Conservation (phyloP, 345 rosid species). For the Psidium friedrichsthalianum region DNA sequence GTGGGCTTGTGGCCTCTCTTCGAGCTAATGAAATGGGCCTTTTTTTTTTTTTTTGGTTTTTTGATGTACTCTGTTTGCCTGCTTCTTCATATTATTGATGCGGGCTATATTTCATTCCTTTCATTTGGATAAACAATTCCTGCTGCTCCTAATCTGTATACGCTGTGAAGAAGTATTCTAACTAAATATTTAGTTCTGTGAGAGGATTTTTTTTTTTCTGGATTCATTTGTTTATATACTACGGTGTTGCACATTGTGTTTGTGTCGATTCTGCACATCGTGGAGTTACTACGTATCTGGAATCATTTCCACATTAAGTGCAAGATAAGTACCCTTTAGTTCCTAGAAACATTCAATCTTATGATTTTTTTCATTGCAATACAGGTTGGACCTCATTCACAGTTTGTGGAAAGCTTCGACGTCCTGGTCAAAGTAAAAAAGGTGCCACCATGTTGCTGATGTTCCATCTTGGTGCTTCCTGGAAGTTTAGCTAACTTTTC, state of each 20-base stretch:
- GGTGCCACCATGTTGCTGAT: conserved; percentile 22
- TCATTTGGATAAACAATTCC: background rate
- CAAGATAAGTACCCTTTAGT: background rate
- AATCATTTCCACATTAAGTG: background rate
- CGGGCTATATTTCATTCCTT: background rate
- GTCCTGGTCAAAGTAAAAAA: conserved; percentile 77
- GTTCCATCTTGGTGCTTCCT: background rate
- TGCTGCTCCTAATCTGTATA: background rate
- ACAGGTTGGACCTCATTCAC: conserved; percentile 98
- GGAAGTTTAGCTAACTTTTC: background rate
- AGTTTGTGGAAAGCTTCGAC: conserved; percentile 92
- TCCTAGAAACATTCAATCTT: background rate
- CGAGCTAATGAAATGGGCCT: background rate
- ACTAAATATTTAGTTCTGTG: background rate
- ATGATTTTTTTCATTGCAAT: background rate
- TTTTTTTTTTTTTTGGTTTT: too few relatives aligned
- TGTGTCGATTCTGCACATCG: background rate
- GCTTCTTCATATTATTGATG: background rate
- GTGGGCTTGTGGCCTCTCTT: background rate
- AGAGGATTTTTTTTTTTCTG: background rate
- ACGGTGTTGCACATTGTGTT: background rate
- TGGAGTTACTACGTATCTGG: background rate
- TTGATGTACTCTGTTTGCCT: background rate
- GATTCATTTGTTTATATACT: background rate
- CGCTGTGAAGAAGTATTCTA: background rate